A percentile compares a stretch with the other conserved stretches of the same genome.
Conservation (phyloP, 192 early-diverging fungal genomes). For the Umbelopsis sp. region DNA sequence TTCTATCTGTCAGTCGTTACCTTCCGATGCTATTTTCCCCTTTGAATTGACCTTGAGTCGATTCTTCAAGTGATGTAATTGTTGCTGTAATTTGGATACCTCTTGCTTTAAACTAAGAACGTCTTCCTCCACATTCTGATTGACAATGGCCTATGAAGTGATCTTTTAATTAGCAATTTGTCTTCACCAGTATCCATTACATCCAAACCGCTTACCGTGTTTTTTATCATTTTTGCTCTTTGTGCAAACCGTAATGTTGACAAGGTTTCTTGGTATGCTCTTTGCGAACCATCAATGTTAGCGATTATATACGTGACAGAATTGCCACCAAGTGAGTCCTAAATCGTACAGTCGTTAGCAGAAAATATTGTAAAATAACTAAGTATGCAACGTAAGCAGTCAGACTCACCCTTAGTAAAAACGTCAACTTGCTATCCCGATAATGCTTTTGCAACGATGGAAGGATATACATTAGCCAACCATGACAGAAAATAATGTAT, state of each 20-base stretch:
- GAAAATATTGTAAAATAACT: background rate
- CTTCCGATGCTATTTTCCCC: background rate
- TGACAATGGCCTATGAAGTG: constrained; percentile 54
- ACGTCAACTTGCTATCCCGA: constrained; percentile 70
- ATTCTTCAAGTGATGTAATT: background rate
- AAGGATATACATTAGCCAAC: background rate
- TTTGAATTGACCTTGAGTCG: background rate
- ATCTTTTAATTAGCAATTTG: background rate
- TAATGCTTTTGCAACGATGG: constrained; percentile 53
- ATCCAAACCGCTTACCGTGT: constrained; percentile 46
- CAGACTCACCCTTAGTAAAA: constrained; percentile 44
- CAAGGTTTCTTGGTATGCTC: constrained; percentile 57
- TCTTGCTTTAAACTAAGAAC: constrained; percentile 30
- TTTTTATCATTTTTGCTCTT: constrained; percentile 71
- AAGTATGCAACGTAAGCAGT: background rate
- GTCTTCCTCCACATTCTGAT: constrained; percentile 67
- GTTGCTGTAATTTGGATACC: background rate
- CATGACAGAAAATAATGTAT: no score
- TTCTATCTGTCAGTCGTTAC: background rate
- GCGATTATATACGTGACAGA: constrained; percentile 71
- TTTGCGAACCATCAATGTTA: constrained; percentile 51
- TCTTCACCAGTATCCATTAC: background rate
- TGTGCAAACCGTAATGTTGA: constrained; percentile 70
- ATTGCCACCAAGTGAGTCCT: constrained; percentile 72
- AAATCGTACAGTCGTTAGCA: background rate